Evolutionary conservation across 257 asterid species (phyloP).

Genomic region (Eucommia ulmoides): DNA sequence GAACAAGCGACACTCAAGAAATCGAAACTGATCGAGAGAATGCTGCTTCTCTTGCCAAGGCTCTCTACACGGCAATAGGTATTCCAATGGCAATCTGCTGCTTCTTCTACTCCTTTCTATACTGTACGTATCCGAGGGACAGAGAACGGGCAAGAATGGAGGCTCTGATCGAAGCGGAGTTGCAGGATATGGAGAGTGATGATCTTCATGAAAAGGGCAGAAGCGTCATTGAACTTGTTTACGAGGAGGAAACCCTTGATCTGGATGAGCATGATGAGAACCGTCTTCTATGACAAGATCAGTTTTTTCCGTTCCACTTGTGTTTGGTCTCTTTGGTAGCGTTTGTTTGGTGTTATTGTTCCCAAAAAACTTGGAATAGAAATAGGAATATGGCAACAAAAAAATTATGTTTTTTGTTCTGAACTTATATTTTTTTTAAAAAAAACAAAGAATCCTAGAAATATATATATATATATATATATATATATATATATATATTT

Average conservation of each 20-base stretch:
- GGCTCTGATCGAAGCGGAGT: slow-evolving; percentile 45
- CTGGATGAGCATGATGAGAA: slow-evolving; percentile 36
- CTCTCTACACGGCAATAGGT: slow-evolving; percentile 89
- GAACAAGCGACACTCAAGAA: slow-evolving; percentile 21
- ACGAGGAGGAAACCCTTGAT: slow-evolving; percentile 24
- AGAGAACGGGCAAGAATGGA: slow-evolving; percentile 78
- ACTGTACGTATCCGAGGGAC: slow-evolving; percentile 70
- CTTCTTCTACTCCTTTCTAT: slow-evolving; percentile 56
- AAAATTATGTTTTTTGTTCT: too few relatives aligned
- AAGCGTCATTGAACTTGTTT: slow-evolving; percentile 26
- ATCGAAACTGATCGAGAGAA: slow-evolving; percentile 59
- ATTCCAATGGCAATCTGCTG: slow-evolving; percentile 71
- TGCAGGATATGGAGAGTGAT: slow-evolving; percentile 36
- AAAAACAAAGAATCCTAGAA: too few relatives aligned
- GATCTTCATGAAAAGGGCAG: slow-evolving; percentile 16
- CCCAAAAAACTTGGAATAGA: too few relatives aligned
- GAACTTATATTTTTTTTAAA: too few relatives aligned
- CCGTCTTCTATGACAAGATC: slow-evolving; percentile 40
- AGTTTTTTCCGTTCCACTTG: too few relatives aligned
- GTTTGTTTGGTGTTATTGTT: too few relatives aligned
- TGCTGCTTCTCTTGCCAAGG: slow-evolving; percentile 80
- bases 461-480: too few relatives aligned
- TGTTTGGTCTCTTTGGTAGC: too few relatives aligned
- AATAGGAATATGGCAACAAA: too few relatives aligned
- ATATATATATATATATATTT: too few relatives aligned